Base-by-base conservation (phyloP, 2,329 filamentous ascomycete genomes). In the Pyrenophora seminiperda region DNA sequence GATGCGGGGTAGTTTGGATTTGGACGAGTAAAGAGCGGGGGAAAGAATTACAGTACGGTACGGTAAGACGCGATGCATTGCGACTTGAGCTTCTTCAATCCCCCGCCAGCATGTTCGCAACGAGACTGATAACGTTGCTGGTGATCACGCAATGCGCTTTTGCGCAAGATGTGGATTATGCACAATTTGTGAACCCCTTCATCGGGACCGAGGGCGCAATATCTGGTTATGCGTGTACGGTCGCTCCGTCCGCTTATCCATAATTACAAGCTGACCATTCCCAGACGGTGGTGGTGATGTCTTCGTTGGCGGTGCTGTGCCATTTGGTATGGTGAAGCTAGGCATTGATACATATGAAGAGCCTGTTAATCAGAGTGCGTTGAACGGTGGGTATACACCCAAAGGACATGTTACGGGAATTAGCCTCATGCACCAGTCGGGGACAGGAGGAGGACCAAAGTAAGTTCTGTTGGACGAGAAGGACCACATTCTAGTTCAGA, bases 181-280 rank as follows among this genome's bases (percentile, higher is more conserved):
- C 68, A 19, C 63, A 68, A 41, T 73, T 63, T 24, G 77, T 79
- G 7, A 77, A 79, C 48, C 70, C 75, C 1, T 73, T 79, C 36
- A 78, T 79, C 15, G 77, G 77, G 5, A 76, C 76, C 1, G 76
- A 78, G 55, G 77, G 77, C 6, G 74, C 75, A 0, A 74, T 72
- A 27, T 58, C 74, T 3, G 76, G 76, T 3, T 70, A 70, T 38
- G 66, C 68, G 17, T 72, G 65, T 63, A 57, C 9, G 40, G 58
- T 41, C n/a, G 15, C 14, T 24, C 15, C n/a, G 7, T 19, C 11
- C 7, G 22, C 9, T 7, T 29, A 11, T 17, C 24, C 7, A 13
- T 6, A 2, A 9, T 27, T 27, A n/a, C n/a, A n/a, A n/a, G 17
- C 53, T 61, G 10, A 59, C 47, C 50, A 3, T 15, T 7, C 6